A percentile compares a stretch with the other conserved stretches of the same genome.
Conservation (phyloP, 164 flowering plant species). For the Dillenia suffruticosa region DNA sequence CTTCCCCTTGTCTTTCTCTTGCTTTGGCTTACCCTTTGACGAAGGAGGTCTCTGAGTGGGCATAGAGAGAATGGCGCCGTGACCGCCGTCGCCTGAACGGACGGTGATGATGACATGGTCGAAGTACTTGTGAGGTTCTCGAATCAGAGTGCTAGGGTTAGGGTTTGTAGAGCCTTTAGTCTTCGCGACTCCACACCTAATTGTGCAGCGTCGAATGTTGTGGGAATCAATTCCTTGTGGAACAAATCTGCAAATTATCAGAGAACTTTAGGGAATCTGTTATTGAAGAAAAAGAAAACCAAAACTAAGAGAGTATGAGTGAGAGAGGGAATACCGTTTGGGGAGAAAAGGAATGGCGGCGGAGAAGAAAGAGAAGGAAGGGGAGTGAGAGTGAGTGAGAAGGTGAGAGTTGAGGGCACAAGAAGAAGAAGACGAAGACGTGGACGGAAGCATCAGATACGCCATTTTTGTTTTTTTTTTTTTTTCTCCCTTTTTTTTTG, state of each 20-base stretch:
- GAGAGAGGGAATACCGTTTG: constrained; percentile 7
- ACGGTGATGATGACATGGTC: constrained; percentile 86
- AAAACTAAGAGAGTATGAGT: neutral
- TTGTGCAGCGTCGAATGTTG: constrained; percentile 5
- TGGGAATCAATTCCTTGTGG: constrained; percentile 6
- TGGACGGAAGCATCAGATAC: constrained; percentile 9
- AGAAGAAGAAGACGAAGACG: constrained; percentile 4
- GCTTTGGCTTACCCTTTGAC: constrained; percentile 36
- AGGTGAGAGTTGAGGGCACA: constrained; percentile 2
- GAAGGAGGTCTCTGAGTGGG: constrained; percentile 40
- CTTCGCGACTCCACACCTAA: constrained; percentile 44
- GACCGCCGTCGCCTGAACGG: constrained; percentile 97
- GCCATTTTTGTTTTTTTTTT: constrained; percentile 12
- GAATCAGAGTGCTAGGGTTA: constrained; percentile 31
- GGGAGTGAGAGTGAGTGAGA: neutral
- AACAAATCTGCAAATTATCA: constrained; percentile 25
- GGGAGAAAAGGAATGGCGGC: constrained; percentile 12
- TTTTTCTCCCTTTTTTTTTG: no score
- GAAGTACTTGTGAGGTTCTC: constrained; percentile 88
- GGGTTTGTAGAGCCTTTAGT: constrained; percentile 38
- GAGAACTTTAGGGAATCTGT: neutral
- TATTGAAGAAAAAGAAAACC: neutral
- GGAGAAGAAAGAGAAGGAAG: constrained; percentile 9
- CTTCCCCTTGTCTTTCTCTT: constrained; percentile 39
- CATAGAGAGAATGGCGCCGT: constrained; percentile 76